Conservation (phyloP, 1,284 basidiomycete genomes). For the Moniliophthora roreri region DNA sequence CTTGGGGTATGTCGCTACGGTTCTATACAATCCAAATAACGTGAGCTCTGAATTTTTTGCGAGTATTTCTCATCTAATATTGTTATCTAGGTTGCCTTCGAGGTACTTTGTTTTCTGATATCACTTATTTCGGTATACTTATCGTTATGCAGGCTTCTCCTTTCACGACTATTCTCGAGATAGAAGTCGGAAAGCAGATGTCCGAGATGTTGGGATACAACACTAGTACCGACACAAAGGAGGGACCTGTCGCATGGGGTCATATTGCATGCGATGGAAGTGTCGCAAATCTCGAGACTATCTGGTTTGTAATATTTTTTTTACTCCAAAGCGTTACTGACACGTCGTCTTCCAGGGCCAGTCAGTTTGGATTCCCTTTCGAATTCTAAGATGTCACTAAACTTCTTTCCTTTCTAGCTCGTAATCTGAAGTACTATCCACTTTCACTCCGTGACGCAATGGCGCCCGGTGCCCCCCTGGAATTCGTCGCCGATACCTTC, state of each 20-base stretch:
- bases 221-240: not conserved
- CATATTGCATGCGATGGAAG: not conserved
- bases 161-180: not conserved
- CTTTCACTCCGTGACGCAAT: conserved; percentile 32
- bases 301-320: not conserved
- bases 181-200: not conserved
- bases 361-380: not conserved
- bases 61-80: too few relatives aligned
- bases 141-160: not conserved
- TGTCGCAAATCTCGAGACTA: not conserved
- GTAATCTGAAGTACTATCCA: conserved; percentile 41
- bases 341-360: too few relatives aligned
- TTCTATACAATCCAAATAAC: conserved; percentile 46
- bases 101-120: too few relatives aligned
- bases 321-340: not conserved
- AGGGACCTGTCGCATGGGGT: not conserved
- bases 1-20: conserved; percentile 35
- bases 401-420: conserved; percentile 9
- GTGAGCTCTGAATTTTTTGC: too few relatives aligned
- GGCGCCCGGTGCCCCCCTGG: conserved; percentile 22
- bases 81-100: not conserved
- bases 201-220: not conserved
- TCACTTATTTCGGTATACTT: too few relatives aligned
- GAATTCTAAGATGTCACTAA: not conserved
- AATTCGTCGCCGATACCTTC: conserved; percentile 26